Evolutionary conservation across 805 yeast genomes (phyloP).

Genomic region (Yarrowia bubula): DNA sequence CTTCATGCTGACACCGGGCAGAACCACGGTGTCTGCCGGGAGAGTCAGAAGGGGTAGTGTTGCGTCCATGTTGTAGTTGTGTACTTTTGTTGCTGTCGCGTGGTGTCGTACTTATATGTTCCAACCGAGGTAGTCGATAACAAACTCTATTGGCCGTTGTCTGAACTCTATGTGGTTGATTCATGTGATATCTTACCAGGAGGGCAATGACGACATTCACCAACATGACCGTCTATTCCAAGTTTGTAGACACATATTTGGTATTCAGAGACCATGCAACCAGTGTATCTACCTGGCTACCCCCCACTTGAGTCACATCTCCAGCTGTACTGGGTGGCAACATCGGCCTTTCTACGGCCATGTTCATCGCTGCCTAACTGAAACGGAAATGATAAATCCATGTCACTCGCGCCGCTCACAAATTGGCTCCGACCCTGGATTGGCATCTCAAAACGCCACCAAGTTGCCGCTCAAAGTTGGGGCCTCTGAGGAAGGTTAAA

Average conservation of each 20-base stretch:
- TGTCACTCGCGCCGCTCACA: neutral
- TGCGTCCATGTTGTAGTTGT: neutral
- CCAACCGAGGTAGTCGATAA: conserved; percentile 26
- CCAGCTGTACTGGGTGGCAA: too few species aligned
- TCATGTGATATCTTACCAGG: neutral
- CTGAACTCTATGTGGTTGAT: neutral
- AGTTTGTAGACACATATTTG: too few species aligned
- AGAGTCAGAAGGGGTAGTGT: conserved; percentile 27
- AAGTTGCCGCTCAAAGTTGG: neutral
- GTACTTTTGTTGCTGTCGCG: neutral
- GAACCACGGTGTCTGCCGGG: conserved; percentile 26
- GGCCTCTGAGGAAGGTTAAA: neutral
- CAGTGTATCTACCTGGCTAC: too few species aligned
- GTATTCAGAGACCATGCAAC: too few species aligned
- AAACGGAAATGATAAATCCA: too few species aligned
- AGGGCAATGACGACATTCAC: neutral
- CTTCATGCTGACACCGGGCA: conserved; percentile 28
- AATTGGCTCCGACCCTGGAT: neutral
- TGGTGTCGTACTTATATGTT: conserved; percentile 7
- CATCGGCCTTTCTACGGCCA: too few species aligned
- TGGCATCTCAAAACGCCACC: neutral
- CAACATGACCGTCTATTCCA: too few species aligned
- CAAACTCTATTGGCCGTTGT: neutral
- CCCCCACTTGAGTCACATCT: too few species aligned
- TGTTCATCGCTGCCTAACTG: too few species aligned